Evolutionary conservation across 805 yeast species (phyloP).

Genomic region (Kurtzmaniella cleridarum): DNA sequence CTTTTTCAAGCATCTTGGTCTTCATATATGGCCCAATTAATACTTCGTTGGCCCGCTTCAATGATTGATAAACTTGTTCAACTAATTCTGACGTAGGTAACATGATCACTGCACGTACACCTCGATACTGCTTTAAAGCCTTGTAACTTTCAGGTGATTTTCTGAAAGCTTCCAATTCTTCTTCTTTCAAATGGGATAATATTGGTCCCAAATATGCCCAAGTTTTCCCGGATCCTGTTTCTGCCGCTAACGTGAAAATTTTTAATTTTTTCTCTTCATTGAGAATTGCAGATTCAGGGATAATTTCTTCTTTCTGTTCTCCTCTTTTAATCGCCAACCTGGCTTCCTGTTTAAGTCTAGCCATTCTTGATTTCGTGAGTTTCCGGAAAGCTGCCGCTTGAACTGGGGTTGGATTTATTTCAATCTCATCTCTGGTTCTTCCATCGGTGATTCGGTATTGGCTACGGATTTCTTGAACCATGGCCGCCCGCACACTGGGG

Average conservation of each 20-base stretch:
- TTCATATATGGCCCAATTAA: conserved; percentile 15
- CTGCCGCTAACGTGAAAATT: conserved; percentile 83
- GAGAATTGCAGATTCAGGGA: conserved; percentile 19
- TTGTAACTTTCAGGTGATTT: conserved; percentile 13
- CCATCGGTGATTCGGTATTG: conserved; percentile 30
- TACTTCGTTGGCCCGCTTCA: conserved; percentile 24
- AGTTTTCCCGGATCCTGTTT: conserved; percentile 96
- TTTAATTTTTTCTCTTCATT: conserved; percentile 37
- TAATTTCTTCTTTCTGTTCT: conserved; percentile 12
- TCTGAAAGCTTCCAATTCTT: conserved; percentile 32
- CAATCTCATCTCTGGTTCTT: conserved; percentile 23
- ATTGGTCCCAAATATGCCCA: conserved; percentile 84
- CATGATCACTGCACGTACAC: conserved; percentile 65
- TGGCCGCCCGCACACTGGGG: conserved; percentile 59
- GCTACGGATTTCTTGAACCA: conserved; percentile 47
- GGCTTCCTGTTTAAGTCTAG: conserved; percentile 23
- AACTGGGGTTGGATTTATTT: conserved; percentile 66
- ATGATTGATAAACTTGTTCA: conserved; percentile 60
- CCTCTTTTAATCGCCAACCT: conserved; percentile 1
- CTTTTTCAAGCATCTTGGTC: conserved; percentile 9
- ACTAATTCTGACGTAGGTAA: conserved; percentile 90
- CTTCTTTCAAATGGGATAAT: conserved; percentile 60
- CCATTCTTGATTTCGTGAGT: conserved; percentile 39
- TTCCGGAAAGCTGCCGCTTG: conserved; percentile 70
- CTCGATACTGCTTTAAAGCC: conserved; percentile 21